Conservation (phyloP, 257 asterid genomes). For the Lycium barbarum region DNA sequence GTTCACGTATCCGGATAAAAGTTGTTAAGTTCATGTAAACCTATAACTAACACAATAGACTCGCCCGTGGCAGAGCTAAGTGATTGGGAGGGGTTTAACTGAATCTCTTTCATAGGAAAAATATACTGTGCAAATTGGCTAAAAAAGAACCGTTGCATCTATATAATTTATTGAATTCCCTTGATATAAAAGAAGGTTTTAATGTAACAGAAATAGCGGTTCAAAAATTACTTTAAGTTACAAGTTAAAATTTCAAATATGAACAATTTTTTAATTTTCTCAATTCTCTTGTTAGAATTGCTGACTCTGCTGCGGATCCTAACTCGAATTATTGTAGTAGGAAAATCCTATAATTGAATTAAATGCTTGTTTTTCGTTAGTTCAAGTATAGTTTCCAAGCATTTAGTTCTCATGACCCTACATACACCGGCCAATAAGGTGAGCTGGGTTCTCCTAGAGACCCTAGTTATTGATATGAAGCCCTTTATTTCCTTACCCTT, state of each 20-base stretch:
- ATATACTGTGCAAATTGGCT: not conserved
- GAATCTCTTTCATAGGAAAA: not conserved
- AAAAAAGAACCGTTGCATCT: no score
- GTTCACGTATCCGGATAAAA: not conserved
- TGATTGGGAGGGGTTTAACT: not conserved
- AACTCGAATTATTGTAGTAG: no score
- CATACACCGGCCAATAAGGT: conserved; percentile 1
- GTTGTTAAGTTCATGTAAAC: not conserved
- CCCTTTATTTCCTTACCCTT: not conserved
- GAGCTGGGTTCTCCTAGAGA: not conserved
- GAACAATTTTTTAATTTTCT: not conserved
- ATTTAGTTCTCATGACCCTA: not conserved
- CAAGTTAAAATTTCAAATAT: not conserved
- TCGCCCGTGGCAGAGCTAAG: no score
- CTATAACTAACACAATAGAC: not conserved
- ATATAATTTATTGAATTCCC: not conserved
- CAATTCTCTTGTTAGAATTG: no score
- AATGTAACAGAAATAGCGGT: not conserved
- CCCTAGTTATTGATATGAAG: not conserved
- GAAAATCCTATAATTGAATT: no score
- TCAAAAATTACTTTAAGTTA: not conserved
- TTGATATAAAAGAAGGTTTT: no score
- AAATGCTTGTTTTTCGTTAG: not conserved
- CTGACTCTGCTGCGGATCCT: no score
- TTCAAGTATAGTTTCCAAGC: not conserved